Base-by-base conservation (phyloP, 2,329 filamentous ascomycete species). In the Xylariales sp. region DNA sequence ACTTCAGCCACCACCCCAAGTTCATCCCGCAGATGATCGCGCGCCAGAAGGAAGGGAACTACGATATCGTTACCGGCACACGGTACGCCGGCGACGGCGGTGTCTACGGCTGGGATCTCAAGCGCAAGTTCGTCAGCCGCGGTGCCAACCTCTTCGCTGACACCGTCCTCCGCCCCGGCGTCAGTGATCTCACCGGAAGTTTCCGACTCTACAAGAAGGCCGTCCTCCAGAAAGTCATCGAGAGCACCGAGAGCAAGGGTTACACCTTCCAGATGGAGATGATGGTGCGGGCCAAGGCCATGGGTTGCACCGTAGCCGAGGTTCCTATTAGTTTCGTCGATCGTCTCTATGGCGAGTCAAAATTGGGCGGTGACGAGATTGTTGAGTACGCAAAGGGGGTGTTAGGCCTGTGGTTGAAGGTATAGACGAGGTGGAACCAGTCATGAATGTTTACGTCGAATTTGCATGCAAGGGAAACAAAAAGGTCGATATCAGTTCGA, bases 251-350 rank as follows among this genome's bases (percentile, higher is more conserved):
- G 86, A 96, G 93, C 79, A 97, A 98, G 84, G 96, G 96, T 2
- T 99, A 98, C 81, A 95, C 92, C 48, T 99, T 99, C 86, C 96
- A 99, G 89, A 99, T 99, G 96, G 95, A 97, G 86, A 92, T 99
- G 90, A 98, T 97, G 91, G 95, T 98, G 8, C 87, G 94, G 69
- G 96, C 96, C 41, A 97, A 97, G 88, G 93, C 92, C 16, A 94
- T 97, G 93, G 95, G 96, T 0, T 97, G 89, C 83, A 92, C 90
- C 45, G 95, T 99, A 39, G 93, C 93, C 16, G 96, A 99, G 85
- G 95, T 97, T 69, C 96, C 96, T 12, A 99, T 99, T 74, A 93
- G 89, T 30, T 99, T 99, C 80, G 96, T 98, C 48, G 97, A 99
- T 80, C 89, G 96, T 65, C 81, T 99, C 54, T 99, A 97, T 79